Evolutionary conservation across 495 filamentous ascomycete genomes (phyloP), one percentile per base, ranked within the genome.

Genomic region (Aspergillus carlsbadensis): DNA sequence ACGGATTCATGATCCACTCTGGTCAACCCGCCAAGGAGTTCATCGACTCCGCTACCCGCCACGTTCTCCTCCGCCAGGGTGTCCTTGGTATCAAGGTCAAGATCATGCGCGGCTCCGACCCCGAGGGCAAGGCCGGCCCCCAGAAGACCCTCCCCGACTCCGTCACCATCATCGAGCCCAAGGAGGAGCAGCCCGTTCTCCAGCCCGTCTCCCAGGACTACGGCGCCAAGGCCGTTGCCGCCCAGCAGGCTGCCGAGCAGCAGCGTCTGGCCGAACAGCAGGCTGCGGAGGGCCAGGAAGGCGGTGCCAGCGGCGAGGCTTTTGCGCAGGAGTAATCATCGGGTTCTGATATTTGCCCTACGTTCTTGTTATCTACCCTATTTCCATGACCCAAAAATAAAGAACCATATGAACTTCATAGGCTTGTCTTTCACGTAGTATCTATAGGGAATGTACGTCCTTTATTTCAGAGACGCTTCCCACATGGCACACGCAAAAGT

Each of bases 1-100:
- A 98, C 75, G 94, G 94, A 70, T 98, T 98, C 91, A 98, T 98
- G 94, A 98, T 98, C 84, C 94, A 98, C 90, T 98, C 94, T 72
- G 94, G 94, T 81, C 94, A 98, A 73, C 94, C 94, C 65, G 95
- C 94, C 67, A 92, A 94, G 80, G 94, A 98, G 80, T 98, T 98
- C 84, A 98, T 98, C 78, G 94, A 98, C 84, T 84, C 79, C 70
- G 95, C 94, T 59, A 96, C 92, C 66, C 93, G 94, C 66, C 94
- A 98, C 89, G 94, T 98, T 64, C 92, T 98, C 56, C 92, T 98
- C 73, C 89, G 94, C 79, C 94, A 98, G 83, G 94, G 94, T 87
- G 94, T 98, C 63, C 84, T 98, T 56, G 94, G 94, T 81, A 98
- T 98, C 86, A 98, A 98, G 85, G 94, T 98, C 74, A 98, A 98